Conservation (phyloP, 495 filamentous ascomycete species). For the Diplogelasinospora grovesii region DNA sequence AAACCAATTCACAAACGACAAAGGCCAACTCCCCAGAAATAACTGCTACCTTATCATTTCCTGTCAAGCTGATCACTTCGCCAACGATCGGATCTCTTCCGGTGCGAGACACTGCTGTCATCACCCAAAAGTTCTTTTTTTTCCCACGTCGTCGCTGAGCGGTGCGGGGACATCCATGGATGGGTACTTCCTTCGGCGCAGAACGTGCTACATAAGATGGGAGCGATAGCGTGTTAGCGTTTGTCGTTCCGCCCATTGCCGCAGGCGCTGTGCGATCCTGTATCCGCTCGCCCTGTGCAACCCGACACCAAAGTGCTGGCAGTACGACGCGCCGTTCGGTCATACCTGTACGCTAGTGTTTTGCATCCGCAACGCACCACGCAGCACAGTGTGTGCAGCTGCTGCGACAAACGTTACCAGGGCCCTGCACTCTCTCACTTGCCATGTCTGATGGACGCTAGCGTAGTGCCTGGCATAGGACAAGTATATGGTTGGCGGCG, state of each 20-base stretch:
- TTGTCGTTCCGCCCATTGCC: constrained; percentile 23
- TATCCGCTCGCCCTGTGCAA: constrained; percentile 35
- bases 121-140: constrained; percentile 6
- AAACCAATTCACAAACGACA: constrained; percentile 11
- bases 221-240: constrained; percentile 24
- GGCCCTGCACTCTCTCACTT: constrained; percentile 20
- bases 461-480: constrained; percentile 14
- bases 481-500: constrained; percentile 19
- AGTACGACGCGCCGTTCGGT: constrained; percentile 37
- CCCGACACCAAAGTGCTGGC: constrained; percentile 38
- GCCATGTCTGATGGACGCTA: constrained; percentile 4
- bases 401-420: constrained; percentile 22
- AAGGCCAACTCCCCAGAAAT: constrained; percentile 31
- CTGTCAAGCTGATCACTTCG: neutral
- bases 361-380: constrained; percentile 20
- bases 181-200: constrained; percentile 25
- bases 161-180: constrained; percentile 17
- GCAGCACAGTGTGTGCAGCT: constrained; percentile 16
- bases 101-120: constrained; percentile 3
- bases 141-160: constrained; percentile 8
- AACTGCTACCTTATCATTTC: constrained; percentile 16
- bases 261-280: constrained; percentile 33
- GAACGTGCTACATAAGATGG: constrained; percentile 25
- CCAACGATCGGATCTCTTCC: constrained; percentile 4
- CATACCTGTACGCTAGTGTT: constrained; percentile 32